phyloP scores from a whole-genome alignment of 1,284 basidiomycete species.

The Termitomyces sp. region DNA sequence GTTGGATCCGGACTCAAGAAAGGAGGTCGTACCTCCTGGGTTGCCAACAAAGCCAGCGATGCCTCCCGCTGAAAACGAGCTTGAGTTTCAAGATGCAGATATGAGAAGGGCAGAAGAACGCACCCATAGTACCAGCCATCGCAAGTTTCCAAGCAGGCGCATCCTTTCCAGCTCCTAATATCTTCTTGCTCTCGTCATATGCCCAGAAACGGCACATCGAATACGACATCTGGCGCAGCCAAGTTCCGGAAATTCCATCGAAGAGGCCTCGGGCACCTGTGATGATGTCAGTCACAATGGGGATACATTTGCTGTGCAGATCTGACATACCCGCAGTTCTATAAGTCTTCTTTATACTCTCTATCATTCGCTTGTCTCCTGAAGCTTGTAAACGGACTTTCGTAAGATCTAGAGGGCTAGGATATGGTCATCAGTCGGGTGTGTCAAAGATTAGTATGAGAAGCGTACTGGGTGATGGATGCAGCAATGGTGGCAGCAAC shows the following conservation, averaged over 20 bases:
- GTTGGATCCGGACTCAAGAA: neutral
- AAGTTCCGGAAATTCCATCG: conserved; percentile 85
- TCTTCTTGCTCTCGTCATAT: conserved; percentile 87
- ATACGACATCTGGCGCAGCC: conserved; percentile 91
- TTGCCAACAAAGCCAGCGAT: conserved; percentile 85
- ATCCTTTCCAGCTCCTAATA: conserved; percentile 64
- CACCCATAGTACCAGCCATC: conserved; percentile 77
- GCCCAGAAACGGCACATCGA: conserved; percentile 91
- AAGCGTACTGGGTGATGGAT: conserved; percentile 68
- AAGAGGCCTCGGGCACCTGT: conserved; percentile 71
- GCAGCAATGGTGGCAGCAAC: conserved; percentile 79
- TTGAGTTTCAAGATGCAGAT: conserved; percentile 7
- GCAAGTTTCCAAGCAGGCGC: conserved; percentile 80
- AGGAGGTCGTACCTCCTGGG: conserved; percentile 56
- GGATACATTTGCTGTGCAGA: neutral
- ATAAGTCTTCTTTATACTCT: conserved; percentile 73
- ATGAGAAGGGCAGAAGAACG: conserved; percentile 23
- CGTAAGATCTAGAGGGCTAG: conserved; percentile 77
- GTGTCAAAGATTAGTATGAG: conserved; percentile 5
- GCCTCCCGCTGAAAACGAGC: conserved; percentile 54
- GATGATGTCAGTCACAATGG: neutral
- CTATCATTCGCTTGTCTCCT: conserved; percentile 83
- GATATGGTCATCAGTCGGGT: conserved; percentile 3
- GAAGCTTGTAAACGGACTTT: conserved; percentile 86
- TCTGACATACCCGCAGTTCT: conserved; percentile 51